Evolutionary conservation across 2,329 filamentous ascomycete genomes (phyloP).

Genomic region (Diaporthe ilicicola): DNA sequence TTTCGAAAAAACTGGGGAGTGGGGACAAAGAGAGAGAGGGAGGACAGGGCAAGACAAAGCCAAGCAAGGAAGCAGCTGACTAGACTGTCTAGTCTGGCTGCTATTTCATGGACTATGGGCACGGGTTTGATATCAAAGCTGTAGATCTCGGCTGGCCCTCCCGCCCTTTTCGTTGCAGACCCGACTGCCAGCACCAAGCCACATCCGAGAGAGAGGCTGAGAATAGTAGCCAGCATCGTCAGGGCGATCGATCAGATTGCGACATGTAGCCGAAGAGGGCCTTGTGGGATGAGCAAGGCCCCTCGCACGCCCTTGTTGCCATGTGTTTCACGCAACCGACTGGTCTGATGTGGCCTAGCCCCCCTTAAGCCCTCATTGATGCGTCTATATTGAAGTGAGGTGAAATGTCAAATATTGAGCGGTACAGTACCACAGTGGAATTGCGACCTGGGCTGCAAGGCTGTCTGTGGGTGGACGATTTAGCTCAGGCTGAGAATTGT

Average conservation of each 20-base stretch:
- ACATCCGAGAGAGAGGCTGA: neutral
- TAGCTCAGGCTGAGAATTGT: constrained; percentile 34
- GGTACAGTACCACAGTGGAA: neutral
- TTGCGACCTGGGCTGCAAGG: constrained; percentile 12
- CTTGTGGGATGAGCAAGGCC: neutral
- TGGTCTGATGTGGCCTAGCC: constrained; percentile 11
- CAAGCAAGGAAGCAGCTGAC: constrained; percentile 6
- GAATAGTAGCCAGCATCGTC: neutral
- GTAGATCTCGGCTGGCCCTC: neutral
- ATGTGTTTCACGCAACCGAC: constrained; percentile 30
- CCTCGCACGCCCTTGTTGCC: constrained; percentile 20
- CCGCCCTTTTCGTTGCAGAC: neutral
- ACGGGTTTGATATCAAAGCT: neutral
- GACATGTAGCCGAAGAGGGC: neutral
- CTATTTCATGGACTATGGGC: neutral
- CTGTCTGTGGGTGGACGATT: constrained; percentile 5
- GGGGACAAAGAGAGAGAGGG: neutral
- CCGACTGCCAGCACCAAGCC: neutral
- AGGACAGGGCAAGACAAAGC: neutral
- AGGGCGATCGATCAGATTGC: neutral
- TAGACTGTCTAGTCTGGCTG: neutral
- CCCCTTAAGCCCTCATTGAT: neutral
- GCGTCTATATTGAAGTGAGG: constrained; percentile 9
- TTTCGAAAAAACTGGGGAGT: constrained; percentile 20
- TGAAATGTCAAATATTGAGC: constrained; percentile 10